Evolutionary conservation across 176 grass and related monocot genomes (phyloP).

Genomic region (Musa troglodytarum): DNA sequence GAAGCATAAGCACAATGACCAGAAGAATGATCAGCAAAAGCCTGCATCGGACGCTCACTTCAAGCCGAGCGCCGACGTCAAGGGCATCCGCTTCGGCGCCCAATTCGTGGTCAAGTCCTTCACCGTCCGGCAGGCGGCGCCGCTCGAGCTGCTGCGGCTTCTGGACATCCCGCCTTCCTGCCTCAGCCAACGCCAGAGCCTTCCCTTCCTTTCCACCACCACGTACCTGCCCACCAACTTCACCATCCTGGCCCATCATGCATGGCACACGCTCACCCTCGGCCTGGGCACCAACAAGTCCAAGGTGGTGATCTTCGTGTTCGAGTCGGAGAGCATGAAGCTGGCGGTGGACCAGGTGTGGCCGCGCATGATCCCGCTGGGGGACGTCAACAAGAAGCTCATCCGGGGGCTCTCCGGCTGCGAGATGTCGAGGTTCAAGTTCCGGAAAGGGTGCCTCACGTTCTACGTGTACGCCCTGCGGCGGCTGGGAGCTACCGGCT

Average conservation of each 20-base stretch:
- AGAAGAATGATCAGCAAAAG: conserved; percentile 2
- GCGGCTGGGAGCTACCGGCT: conserved; percentile 65
- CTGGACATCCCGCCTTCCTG: conserved; percentile 90
- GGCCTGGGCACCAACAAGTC: conserved; percentile 96
- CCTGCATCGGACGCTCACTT: conserved; percentile 42
- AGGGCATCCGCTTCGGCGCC: conserved; percentile 81
- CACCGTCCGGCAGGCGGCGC: conserved; percentile 82
- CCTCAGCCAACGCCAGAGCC: conserved; percentile 69
- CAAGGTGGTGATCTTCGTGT: conserved; percentile 84
- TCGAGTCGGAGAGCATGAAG: conserved; percentile 88
- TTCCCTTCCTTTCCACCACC: conserved; percentile 88
- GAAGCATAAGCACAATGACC: conserved; percentile 32
- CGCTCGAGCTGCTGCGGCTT: conserved; percentile 84
- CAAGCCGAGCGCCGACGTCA: conserved; percentile 73
- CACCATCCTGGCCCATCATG: conserved; percentile 96
- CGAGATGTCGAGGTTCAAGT: conserved; percentile 98
- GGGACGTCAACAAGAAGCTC: conserved; percentile 92
- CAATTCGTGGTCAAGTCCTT: conserved; percentile 96
- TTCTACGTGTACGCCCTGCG: conserved; percentile 96
- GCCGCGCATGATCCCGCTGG: conserved; percentile 74
- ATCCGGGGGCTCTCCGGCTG: conserved; percentile 74
- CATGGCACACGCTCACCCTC: conserved; percentile 93
- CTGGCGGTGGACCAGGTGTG: conserved; percentile 72
- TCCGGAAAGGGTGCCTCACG: conserved; percentile 88
- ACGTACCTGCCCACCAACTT: conserved; percentile 88